Percentiles rank a stretch among this genome's conserved stretches.
Evolutionary conservation across 768 basidiomycete species (phyloP).

Genomic region (Rossbeevera mucosa): DNA sequence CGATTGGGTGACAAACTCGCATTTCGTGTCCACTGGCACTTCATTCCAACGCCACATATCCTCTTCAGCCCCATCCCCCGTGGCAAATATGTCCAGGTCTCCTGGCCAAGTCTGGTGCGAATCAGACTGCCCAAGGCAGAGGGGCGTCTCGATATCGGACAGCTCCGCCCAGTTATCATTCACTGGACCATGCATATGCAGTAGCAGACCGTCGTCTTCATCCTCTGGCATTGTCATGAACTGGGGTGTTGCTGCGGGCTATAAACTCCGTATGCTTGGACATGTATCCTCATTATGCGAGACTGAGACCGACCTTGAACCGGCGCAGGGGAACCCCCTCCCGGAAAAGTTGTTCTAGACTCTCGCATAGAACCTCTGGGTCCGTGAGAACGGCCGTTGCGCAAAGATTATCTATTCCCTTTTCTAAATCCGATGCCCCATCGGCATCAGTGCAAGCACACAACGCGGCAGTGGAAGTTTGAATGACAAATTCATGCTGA

Average conservation of each 20-base stretch:
- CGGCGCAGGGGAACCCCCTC: conserved; percentile 36
- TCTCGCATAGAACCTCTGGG: conserved; percentile 36
- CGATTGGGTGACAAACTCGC: conserved; percentile 12
- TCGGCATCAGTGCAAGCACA: conserved; percentile 18
- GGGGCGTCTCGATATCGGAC: conserved; percentile 8
- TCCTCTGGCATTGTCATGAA: conserved; percentile 9
- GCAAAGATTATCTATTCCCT: conserved; percentile 9
- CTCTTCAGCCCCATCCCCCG: conserved; percentile 15
- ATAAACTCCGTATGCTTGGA: conserved; percentile 4
- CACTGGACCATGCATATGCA: conserved; percentile 3
- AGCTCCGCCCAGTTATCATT: conserved; percentile 16
- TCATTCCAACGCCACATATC: conserved; percentile 13
- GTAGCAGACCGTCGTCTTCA: conserved; percentile 24
- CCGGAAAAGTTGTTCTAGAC: conserved; percentile 44
- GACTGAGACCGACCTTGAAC: conserved; percentile 42
- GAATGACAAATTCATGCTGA: conserved; percentile 25
- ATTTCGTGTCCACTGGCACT: conserved; percentile 1
- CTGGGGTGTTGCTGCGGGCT: conserved; percentile 17
- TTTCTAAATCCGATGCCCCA: conserved; percentile 3
- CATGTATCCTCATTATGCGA: background rate
- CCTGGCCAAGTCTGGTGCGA: conserved; percentile 4
- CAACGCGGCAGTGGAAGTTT: conserved; percentile 25
- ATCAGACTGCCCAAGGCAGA: background rate
- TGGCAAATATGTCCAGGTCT: conserved; percentile 14
- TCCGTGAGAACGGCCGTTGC: conserved; percentile 23